phyloP scores from a whole-genome alignment of 2,329 filamentous ascomycete genomes.

The Exophiala lecanii-corni region DNA sequence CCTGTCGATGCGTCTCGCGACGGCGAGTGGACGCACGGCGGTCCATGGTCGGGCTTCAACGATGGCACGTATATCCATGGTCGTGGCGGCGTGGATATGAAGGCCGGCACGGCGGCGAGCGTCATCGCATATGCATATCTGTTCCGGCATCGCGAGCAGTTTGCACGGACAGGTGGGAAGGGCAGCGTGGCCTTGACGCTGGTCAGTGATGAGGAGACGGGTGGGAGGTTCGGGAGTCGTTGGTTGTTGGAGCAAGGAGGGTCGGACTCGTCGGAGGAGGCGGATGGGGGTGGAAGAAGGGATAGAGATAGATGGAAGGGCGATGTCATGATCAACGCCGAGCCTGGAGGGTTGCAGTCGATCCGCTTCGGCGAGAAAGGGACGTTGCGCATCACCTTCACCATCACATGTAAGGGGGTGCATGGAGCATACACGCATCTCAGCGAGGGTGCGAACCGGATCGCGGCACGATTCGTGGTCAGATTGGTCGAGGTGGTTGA shows the following conservation, averaged over 20 bases:
- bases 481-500: conserved; percentile 30
- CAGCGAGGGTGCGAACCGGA: conserved; percentile 36
- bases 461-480: conserved; percentile 32
- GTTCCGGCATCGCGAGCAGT: conserved; percentile 20
- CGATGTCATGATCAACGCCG: conserved; percentile 37
- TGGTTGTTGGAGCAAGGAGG: conserved; percentile 36
- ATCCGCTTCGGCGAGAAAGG: conserved; percentile 43
- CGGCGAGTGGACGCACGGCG: conserved; percentile 30
- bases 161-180: conserved; percentile 10
- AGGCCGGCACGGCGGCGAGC: conserved; percentile 39
- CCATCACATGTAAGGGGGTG: conserved; percentile 30
- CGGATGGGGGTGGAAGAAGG: conserved; percentile 18
- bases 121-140: conserved; percentile 38
- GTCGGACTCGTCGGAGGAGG: too few species aligned
- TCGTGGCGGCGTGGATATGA: conserved; percentile 42
- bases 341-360: conserved; percentile 36
- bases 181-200: conserved; percentile 30
- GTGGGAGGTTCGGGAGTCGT: conserved; percentile 35
- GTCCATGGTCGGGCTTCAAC: conserved; percentile 37
- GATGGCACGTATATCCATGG: conserved; percentile 34
- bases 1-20: conserved; percentile 32
- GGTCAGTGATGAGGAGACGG: conserved; percentile 40
- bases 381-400: conserved; percentile 37
- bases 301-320: conserved; percentile 35
- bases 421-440: conserved; percentile 41